Percentiles rank a stretch among this genome's conserved stretches.
Conservation (phyloP, 176 grass and related monocot genomes). For the Poa annua region DNA sequence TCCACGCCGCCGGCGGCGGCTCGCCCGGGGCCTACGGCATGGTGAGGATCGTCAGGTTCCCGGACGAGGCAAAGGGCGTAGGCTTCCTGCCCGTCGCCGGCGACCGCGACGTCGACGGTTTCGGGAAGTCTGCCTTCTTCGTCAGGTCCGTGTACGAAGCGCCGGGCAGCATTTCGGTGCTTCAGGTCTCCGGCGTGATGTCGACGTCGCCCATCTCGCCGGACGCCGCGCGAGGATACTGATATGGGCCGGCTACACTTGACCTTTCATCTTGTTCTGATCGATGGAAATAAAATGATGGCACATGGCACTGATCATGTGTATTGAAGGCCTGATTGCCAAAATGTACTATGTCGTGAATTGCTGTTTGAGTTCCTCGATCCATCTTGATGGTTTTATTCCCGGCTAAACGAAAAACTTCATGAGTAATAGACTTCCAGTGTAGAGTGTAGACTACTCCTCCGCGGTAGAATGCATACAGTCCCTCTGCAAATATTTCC, state of each 20-base stretch:
- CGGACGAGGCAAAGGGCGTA: constrained; percentile 41
- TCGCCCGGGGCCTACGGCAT: constrained; percentile 45
- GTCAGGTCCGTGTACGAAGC: constrained; percentile 50
- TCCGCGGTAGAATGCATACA: too few relatives aligned
- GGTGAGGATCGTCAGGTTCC: constrained; percentile 49
- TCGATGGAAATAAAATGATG: too few relatives aligned
- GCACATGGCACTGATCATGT: not conserved
- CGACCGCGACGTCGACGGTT: not conserved
- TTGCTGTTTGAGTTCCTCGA: not conserved
- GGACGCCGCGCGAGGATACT: not conserved
- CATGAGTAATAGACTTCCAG: too few relatives aligned
- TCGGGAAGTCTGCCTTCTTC: constrained; percentile 32
- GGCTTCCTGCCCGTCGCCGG: constrained; percentile 43
- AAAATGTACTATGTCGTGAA: not conserved
- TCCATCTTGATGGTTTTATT: not conserved
- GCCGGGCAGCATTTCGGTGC: constrained; percentile 51
- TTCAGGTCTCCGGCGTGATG: constrained; percentile 52
- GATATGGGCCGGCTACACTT: too few relatives aligned
- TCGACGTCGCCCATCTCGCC: not conserved
- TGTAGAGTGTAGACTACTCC: too few relatives aligned
- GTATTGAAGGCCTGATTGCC: not conserved
- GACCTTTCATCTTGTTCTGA: too few relatives aligned
- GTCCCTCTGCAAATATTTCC: too few relatives aligned
- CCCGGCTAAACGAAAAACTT: too few relatives aligned
- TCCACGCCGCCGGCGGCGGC: constrained; percentile 51